A percentile compares a stretch with the other conserved stretches of the same genome.
phyloP scores from a whole-genome alignment of 139 green algal species.

The Chara braunii region DNA sequence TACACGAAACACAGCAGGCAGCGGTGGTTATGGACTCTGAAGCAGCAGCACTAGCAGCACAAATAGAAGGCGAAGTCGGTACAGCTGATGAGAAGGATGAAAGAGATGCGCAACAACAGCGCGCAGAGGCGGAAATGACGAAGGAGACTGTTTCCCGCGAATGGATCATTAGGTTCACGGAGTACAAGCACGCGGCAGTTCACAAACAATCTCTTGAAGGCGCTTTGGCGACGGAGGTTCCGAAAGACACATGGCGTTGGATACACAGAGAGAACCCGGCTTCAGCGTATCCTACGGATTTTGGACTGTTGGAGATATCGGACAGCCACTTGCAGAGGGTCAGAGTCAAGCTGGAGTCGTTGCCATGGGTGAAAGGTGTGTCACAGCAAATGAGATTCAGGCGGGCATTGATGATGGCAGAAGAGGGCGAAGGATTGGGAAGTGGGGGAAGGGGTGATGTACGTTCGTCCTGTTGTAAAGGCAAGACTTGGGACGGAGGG shows the following conservation, averaged over 20 bases:
- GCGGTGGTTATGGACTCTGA: no score
- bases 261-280: conserved; percentile 32
- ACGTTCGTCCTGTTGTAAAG: background rate
- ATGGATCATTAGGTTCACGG: conserved; percentile 32
- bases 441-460: background rate
- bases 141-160: conserved; percentile 18
- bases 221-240: background rate
- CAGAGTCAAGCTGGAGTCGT: no score
- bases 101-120: no score
- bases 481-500: background rate
- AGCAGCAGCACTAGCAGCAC: no score
- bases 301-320: conserved; percentile 33
- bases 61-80: no score
- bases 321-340: no score
- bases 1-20: no score
- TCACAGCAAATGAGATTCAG: conserved; percentile 25
- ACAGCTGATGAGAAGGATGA: no score
- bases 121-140: no score
- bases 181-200: conserved; percentile 15
- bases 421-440: background rate
- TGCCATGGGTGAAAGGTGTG: conserved; percentile 29
- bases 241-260: conserved; percentile 29
- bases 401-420: conserved; percentile 4
- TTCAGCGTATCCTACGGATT: conserved; percentile 31
- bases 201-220: background rate